phyloP scores from a whole-genome alignment of 768 basidiomycete genomes.

The Thelephora aurantiotincta region DNA sequence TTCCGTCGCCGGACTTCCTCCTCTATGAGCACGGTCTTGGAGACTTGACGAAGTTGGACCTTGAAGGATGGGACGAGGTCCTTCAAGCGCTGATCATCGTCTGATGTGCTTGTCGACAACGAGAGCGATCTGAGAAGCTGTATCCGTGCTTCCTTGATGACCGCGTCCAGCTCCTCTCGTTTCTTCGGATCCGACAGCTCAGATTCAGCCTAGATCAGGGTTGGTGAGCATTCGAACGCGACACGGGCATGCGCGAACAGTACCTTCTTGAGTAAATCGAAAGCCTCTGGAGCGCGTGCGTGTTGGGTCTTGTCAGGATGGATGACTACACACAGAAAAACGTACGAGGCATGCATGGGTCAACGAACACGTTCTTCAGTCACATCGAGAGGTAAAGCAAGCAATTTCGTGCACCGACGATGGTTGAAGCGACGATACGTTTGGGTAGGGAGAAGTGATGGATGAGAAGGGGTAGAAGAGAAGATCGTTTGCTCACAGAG shows the following conservation, averaged over 20 bases:
- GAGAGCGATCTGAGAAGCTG: constrained; percentile 48
- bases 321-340: constrained; percentile 54
- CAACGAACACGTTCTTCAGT: constrained; percentile 7
- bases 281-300: constrained; percentile 79
- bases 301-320: constrained; percentile 97
- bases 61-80: constrained; percentile 48
- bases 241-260: constrained; percentile 2
- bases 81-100: constrained; percentile 44
- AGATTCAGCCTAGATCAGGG: constrained; percentile 50
- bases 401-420: background rate
- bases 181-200: constrained; percentile 70
- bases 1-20: constrained; percentile 79
- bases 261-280: constrained; percentile 89
- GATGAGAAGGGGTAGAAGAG: background rate
- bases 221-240: background rate
- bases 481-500: constrained; percentile 45
- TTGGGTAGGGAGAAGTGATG: background rate
- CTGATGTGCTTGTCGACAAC: constrained; percentile 44
- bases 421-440: background rate
- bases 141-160: constrained; percentile 61
- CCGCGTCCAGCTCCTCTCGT: constrained; percentile 70
- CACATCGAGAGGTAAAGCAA: constrained; percentile 1
- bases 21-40: constrained; percentile 79
- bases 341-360: constrained; percentile 20
- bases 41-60: constrained; percentile 49